Conservation (phyloP, 805 yeast species). For the Cephaloascus fragrans region DNA sequence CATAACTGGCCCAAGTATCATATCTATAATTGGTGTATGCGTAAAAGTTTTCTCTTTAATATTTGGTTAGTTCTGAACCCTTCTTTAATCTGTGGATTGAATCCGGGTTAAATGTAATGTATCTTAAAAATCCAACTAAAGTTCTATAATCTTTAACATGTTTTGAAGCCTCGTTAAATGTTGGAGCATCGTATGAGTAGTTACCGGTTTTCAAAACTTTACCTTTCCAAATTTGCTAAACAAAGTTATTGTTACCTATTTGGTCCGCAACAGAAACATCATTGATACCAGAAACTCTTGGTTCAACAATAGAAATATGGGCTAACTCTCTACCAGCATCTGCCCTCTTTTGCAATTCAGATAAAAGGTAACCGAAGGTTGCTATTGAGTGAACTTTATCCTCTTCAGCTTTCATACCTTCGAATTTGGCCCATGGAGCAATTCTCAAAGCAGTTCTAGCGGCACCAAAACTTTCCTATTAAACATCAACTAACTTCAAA, state of each 20-base stretch:
- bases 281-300: too few relatives aligned
- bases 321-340: conserved; percentile 3
- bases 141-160: conserved; percentile 11
- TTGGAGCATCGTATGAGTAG: neutral
- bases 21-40: neutral
- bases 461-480: conserved; percentile 4
- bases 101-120: conserved; percentile 18
- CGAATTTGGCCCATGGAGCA: conserved; percentile 6
- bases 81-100: conserved; percentile 11
- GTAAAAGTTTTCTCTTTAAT: too few relatives aligned
- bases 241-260: too few relatives aligned
- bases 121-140: conserved; percentile 14
- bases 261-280: too few relatives aligned
- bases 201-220: conserved; percentile 1
- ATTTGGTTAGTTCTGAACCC: conserved; percentile 13
- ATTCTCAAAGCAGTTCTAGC: conserved; percentile 10
- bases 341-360: conserved; percentile 2
- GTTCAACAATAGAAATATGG: conserved; percentile 4
- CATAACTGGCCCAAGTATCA: conserved; percentile 1
- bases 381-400: conserved; percentile 7
- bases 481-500: conserved; percentile 8
- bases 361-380: conserved; percentile 1
- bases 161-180: neutral
- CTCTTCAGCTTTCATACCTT: conserved; percentile 7
- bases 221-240: conserved; percentile 3